These are phyloP conservation scores for Collybiopsis luxurians DNA, from an alignment of 768 basidiomycete species.

Conservation along the genomic window DNA sequence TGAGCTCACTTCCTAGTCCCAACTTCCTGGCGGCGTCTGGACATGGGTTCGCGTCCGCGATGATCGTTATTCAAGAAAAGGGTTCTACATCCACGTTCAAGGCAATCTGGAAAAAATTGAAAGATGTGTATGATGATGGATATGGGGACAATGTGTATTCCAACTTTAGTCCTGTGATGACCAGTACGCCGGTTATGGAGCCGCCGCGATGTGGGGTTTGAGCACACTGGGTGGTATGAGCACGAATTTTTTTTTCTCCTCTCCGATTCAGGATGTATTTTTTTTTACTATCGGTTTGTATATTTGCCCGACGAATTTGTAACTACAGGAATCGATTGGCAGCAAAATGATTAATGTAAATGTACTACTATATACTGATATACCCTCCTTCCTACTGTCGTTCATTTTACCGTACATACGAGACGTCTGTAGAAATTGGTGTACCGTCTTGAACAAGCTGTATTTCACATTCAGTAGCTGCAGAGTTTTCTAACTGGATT, in stretches of 20 bases:
- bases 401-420: no score
- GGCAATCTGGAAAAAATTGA: slow-evolving; percentile 66
- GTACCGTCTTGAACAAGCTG: no score
- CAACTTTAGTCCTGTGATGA: slow-evolving; percentile 41
- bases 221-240: slow-evolving; percentile 6
- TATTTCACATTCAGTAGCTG: no score
- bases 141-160: slow-evolving; percentile 18
- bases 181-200: slow-evolving; percentile 40
- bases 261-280: not conserved
- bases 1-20: slow-evolving; percentile 11
- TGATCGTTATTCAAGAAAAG: slow-evolving; percentile 85
- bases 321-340: no score
- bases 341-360: no score
- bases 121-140: slow-evolving; percentile 58
- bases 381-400: no score
- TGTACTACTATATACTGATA: no score
- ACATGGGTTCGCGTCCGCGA: slow-evolving; percentile 48
- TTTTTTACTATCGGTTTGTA: not conserved
- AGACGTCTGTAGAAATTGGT: no score
- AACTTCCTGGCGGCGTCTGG: slow-evolving; percentile 13
- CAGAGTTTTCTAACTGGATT: no score
- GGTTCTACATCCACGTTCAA: slow-evolving; percentile 88
- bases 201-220: slow-evolving; percentile 32
- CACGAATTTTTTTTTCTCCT: not conserved
- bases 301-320: no score